Conservation (phyloP, 345 rosid genomes). For the Brassica rapa region DNA sequence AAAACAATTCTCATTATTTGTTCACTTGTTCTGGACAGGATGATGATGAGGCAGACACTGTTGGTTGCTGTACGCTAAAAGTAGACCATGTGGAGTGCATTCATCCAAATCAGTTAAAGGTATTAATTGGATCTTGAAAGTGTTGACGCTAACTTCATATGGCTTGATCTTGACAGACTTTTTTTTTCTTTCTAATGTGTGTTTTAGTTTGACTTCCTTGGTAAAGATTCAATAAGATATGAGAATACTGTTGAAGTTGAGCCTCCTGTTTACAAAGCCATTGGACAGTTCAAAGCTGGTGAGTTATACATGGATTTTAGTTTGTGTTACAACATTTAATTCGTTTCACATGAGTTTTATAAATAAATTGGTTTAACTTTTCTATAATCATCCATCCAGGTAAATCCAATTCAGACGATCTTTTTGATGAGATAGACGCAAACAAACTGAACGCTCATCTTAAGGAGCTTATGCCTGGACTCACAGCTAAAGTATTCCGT, state of each 20-base stretch:
- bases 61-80: conserved; percentile 95
- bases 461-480: conserved; percentile 91
- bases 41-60: conserved; percentile 95
- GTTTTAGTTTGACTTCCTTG: conserved; percentile 95
- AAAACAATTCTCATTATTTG: neutral
- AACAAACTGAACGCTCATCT: conserved; percentile 84
- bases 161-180: neutral
- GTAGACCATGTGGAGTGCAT: conserved; percentile 84
- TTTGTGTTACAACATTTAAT: neutral
- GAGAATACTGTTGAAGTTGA: conserved; percentile 86
- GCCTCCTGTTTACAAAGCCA: conserved; percentile 81
- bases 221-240: conserved; percentile 94
- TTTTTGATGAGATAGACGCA: conserved; percentile 82
- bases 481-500: conserved; percentile 97
- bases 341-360: conserved; percentile 10
- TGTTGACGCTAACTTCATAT: neutral
- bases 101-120: conserved; percentile 79
- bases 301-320: conserved; percentile 29
- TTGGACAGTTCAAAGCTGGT: conserved; percentile 72
- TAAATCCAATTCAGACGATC: conserved; percentile 62
- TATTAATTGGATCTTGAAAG: conserved; percentile 21
- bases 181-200: conserved; percentile 15
- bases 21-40: conserved; percentile 49
- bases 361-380: neutral
- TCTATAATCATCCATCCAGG: conserved; percentile 42